These are phyloP conservation scores for Quercus suber DNA, from an alignment of 306 rosid genomes.

Conservation along the genomic window DNA sequence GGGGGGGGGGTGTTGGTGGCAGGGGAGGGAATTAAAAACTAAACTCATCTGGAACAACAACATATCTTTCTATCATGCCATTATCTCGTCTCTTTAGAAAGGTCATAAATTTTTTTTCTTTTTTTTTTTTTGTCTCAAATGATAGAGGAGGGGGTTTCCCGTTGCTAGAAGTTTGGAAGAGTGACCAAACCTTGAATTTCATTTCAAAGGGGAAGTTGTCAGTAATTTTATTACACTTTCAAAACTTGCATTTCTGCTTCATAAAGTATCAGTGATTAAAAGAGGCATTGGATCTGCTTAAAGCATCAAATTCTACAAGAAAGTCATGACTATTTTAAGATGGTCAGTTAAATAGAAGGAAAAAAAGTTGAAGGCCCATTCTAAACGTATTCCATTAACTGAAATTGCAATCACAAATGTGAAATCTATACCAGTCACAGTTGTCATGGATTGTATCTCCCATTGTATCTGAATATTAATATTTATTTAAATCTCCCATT, in stretches of 20 bases:
- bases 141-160: neutral
- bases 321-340: neutral
- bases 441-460: neutral
- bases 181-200: no score
- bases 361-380: neutral
- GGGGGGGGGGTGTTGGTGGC: no score
- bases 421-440: neutral
- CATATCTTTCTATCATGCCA: no score
- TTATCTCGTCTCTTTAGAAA: neutral
- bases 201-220: neutral
- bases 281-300: neutral
- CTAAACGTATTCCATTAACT: neutral
- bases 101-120: neutral
- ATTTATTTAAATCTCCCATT: neutral
- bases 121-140: neutral
- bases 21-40: neutral
- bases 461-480: neutral
- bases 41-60: neutral
- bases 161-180: neutral
- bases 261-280: neutral
- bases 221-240: neutral
- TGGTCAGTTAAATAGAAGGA: neutral
- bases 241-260: neutral
- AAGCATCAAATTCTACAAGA: neutral
- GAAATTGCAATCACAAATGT: neutral